Conservation (phyloP, 2,329 filamentous ascomycete species). For the Karstenula rhodostoma region DNA sequence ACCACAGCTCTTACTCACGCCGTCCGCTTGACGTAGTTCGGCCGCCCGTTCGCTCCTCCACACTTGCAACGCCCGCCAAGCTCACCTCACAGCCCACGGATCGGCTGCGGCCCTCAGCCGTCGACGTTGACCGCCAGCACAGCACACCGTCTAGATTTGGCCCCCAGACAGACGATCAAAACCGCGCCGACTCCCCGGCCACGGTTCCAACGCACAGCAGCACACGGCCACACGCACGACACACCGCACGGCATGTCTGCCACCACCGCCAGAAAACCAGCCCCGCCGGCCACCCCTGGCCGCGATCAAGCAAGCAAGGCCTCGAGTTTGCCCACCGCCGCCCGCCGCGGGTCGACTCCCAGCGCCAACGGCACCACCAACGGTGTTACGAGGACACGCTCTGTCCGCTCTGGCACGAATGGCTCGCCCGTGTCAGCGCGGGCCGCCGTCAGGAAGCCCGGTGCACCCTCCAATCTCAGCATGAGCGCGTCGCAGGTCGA, state of each 20-base stretch:
- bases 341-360: conserved; percentile 40
- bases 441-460: conserved; percentile 48
- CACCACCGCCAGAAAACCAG: conserved; percentile 47
- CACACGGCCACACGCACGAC: conserved; percentile 6
- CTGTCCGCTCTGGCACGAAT: conserved; percentile 39
- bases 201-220: conserved; percentile 15
- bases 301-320: conserved; percentile 33
- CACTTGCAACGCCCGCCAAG: conserved; percentile 8
- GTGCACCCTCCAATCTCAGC: conserved; percentile 43
- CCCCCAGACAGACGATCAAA: conserved; percentile 7
- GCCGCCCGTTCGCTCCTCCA: conserved; percentile 3
- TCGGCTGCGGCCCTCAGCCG: neutral
- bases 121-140: conserved; percentile 5
- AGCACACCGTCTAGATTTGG: conserved; percentile 13
- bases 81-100: conserved; percentile 15
- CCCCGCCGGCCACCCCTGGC: conserved; percentile 41
- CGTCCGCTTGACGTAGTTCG: conserved; percentile 13
- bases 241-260: conserved; percentile 40
- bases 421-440: conserved; percentile 51
- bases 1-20: neutral
- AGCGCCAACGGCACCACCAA: conserved; percentile 37
- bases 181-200: conserved; percentile 18
- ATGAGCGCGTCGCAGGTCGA: conserved; percentile 47
- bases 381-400: conserved; percentile 41
- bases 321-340: conserved; percentile 39